Evolutionary conservation across 768 basidiomycete species (phyloP), one percentile per base, ranked within the genome.

Genomic region (Phanerochaete sordida): DNA sequence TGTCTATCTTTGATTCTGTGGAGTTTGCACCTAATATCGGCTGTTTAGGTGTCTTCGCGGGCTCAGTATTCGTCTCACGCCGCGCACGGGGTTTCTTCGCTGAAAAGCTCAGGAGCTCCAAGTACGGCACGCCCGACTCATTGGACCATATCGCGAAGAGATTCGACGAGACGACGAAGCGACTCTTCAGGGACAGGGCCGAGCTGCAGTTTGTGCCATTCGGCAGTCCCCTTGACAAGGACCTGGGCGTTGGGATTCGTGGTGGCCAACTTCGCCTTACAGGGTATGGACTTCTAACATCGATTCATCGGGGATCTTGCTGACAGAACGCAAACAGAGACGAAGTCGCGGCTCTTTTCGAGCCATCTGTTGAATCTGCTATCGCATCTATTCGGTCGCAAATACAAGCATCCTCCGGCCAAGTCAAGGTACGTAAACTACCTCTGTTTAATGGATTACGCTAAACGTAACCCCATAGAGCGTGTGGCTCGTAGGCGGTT

Each of bases 401-500:
- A 67, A 86, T 92, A 45, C 82, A 86, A 56, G 83, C 84, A 0
- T 88, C 88, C 0, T 76, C 79, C 33, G 86, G 88, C 0, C 77
- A 81, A 65, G 87, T 92, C 65, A 86, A 81, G 74, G 88, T 87
- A 9, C 28, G 30, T 2, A 27, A 5, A 15, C 21, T 4, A 31
- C 59, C 37, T 56, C 65, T 0, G 23, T 33, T 13, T 44, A 31
- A 45, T 51, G 47, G 59, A 12, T 13, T 27, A 37, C 31, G 24
- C n/a, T 23, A 43, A 39, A 7, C 21, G 28, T 33, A 23, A 35
- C 57, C 27, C 52, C 27, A 13, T 58, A 90, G 87, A 90, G 87
- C n/a, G 84, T 92, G 4, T 92, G 90, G 77, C 75, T 92, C 24
- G 90, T 92, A 11, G 90, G 90, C 67, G 90, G 90, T 49, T 92